Evolutionary conservation across 345 rosid species (phyloP).

Genomic region (Populus davidiana): DNA sequence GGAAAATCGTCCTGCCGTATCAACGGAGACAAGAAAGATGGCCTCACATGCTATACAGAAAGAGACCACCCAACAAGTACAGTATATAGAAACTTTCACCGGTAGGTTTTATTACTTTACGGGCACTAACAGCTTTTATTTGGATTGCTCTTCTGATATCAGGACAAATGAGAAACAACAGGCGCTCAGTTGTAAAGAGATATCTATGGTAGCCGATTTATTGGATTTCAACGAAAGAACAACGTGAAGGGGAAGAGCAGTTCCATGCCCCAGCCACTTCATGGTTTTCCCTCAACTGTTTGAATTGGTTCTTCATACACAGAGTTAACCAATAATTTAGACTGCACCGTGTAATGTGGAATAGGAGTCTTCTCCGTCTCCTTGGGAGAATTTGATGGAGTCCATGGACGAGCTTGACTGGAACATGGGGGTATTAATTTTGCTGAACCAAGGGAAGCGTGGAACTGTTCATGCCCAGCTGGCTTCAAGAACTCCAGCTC

Average conservation of each 20-base stretch:
- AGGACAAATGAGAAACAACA: background rate
- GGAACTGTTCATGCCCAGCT: conserved; percentile 60
- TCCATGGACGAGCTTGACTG: conserved; percentile 23
- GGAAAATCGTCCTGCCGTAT: too few species aligned
- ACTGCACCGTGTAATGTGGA: conserved; percentile 15
- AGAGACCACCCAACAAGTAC: too few species aligned
- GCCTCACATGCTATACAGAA: too few species aligned
- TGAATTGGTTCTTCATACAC: conserved; percentile 26
- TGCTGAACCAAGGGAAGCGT: conserved; percentile 37
- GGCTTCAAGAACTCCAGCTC: conserved; percentile 36
- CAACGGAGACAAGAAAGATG: too few species aligned
- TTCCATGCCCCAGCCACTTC: background rate
- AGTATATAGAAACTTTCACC: too few species aligned
- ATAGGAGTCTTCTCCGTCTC: conserved; percentile 12
- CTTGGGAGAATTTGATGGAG: conserved; percentile 17
- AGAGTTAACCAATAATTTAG: conserved; percentile 14
- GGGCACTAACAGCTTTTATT: background rate
- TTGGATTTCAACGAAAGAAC: background rate
- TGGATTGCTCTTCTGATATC: background rate
- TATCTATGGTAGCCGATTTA: conserved; percentile 16
- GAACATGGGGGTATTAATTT: conserved; percentile 18
- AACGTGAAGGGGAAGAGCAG: background rate
- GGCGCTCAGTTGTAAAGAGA: background rate
- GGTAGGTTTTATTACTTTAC: background rate
- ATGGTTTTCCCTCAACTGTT: conserved; percentile 19